Base-by-base conservation (phyloP, 768 basidiomycete species). In the Kwoniella shandongensis region DNA sequence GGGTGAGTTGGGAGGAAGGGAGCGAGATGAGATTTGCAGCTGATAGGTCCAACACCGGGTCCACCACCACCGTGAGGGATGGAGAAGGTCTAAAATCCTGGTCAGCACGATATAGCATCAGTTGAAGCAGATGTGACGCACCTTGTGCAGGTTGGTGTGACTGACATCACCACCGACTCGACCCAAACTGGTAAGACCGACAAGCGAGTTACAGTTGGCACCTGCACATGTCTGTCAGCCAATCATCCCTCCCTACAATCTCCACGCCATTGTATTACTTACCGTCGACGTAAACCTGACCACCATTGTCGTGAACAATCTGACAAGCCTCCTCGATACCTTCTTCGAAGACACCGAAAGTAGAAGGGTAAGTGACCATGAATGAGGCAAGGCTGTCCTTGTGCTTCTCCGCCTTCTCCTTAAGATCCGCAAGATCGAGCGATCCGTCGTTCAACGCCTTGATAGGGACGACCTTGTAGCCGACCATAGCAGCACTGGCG, bases 1-100 rank as follows among this genome's bases (percentile, higher is more conserved):
- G 91, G 88, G 75, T 99, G 93, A 2, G 84, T 83, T 2, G 96
- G 94, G 30, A 98, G 83, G 86, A 97, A 99, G 2, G 93, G 90
- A 0, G 88, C 85, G 20, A 99, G 84, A 77, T 99, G 96, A 68
- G 89, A 82, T 12, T 90, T 90, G 32, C 89, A 91, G 64, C 93
- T 94, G 66, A 99, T 96, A 13, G 94, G 94, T 30, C 92, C 92
- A 58, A 96, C 88, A 59, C 94, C 94, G 51, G 96, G 96, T 54
- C 94, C 94, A 49, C 94, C 94, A 46, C 94, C 94, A 58, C 94
- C 94, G 74, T 98, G 94, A 38, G 94, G 94, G 88, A 96, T 97
- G 6, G 91, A 88, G 73, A 96, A 96, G 1, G 92, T 94, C 79
- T 60, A 29, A 36, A 38, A 46, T 10, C 7, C 23, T 17, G 5